phyloP scores from a whole-genome alignment of 768 basidiomycete species.

The Exsudoporus frostii region DNA sequence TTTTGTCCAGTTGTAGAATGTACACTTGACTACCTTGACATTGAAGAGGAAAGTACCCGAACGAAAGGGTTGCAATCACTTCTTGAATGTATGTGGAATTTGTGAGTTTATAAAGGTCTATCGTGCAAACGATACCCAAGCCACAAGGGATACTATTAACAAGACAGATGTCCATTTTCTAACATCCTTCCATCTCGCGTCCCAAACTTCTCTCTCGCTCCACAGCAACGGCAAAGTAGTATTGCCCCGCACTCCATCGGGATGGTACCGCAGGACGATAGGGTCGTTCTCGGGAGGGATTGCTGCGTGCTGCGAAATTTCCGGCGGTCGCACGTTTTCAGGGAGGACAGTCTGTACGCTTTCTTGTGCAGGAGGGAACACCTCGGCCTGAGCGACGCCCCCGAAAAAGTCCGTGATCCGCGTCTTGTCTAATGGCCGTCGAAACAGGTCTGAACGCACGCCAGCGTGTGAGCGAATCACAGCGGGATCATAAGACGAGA shows the following conservation, averaged over 20 bases:
- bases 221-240: neutral
- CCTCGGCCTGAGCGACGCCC: constrained; percentile 81
- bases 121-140: constrained; percentile 26
- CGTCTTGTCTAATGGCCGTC: constrained; percentile 55
- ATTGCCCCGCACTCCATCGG: neutral
- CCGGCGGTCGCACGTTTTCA: neutral
- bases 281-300: neutral
- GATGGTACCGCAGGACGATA: neutral
- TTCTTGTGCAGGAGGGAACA: constrained; percentile 33
- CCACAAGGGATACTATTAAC: constrained; percentile 23
- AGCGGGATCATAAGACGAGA: constrained; percentile 69
- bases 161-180: constrained; percentile 31
- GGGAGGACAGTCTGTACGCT: neutral
- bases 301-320: neutral
- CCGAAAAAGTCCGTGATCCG: constrained; percentile 86
- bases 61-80: neutral
- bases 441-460: constrained; percentile 83
- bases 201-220: constrained; percentile 9
- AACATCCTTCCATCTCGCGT: constrained; percentile 20
- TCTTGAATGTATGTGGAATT: neutral
- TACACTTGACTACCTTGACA: neutral
- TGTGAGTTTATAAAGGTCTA: constrained; percentile 5
- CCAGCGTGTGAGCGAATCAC: constrained; percentile 85
- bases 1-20: neutral
- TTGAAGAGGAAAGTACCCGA: neutral